These are phyloP conservation scores for Rhizopogon rudus DNA, from an alignment of 768 basidiomycete species.

Conservation along the genomic window DNA sequence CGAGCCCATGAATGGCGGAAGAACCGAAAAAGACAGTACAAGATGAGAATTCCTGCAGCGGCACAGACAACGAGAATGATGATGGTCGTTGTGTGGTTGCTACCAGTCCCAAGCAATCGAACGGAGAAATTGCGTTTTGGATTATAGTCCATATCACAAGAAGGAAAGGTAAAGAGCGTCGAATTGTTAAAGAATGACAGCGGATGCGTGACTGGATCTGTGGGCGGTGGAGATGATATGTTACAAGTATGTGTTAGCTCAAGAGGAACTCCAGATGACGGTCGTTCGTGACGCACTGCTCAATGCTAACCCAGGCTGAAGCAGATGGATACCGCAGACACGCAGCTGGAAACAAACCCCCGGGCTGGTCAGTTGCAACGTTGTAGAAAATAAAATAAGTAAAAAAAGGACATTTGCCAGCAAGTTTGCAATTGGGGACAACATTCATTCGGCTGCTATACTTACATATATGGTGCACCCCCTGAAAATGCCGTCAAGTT, in stretches of 20 bases:
- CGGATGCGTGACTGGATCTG: background rate
- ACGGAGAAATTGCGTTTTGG: background rate
- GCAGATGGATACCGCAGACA: no score
- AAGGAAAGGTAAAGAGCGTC: background rate
- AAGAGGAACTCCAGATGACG: background rate
- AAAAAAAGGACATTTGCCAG: no score
- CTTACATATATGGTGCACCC: no score
- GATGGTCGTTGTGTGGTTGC: slow-evolving; percentile 26
- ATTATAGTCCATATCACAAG: background rate
- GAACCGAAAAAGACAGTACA: slow-evolving; percentile 34
- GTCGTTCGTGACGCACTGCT: background rate
- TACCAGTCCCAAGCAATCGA: background rate
- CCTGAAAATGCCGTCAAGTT: no score
- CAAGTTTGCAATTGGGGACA: no score
- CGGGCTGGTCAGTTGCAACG: no score
- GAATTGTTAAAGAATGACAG: background rate
- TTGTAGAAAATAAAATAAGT: no score
- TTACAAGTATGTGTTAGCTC: background rate
- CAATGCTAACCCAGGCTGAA: background rate
- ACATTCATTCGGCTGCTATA: no score
- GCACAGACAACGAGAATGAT: slow-evolving; percentile 47
- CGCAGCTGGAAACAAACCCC: no score
- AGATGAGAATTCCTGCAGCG: slow-evolving; percentile 34
- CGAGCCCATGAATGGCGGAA: slow-evolving; percentile 29
- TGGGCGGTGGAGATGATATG: background rate